Evolutionary conservation across 345 rosid genomes (phyloP).

Genomic region (Corchorus olitorius): DNA sequence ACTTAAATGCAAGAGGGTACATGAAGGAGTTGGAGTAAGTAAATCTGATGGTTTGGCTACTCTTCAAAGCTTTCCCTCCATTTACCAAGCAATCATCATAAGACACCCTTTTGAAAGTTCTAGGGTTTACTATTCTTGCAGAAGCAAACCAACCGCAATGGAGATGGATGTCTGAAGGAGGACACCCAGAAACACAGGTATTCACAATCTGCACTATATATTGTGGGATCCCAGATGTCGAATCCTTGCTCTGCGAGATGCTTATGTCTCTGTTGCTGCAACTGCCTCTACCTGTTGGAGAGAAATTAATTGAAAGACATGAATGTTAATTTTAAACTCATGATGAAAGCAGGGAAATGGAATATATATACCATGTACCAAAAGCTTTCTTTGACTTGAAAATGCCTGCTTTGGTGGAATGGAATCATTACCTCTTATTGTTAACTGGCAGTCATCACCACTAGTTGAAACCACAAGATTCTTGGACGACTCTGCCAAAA

Average conservation of each 20-base stretch:
- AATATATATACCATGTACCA: conserved; percentile 36
- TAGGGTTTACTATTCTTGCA: conserved; percentile 51
- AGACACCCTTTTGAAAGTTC: conserved; percentile 49
- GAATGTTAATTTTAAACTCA: background rate
- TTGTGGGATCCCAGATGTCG: conserved; percentile 53
- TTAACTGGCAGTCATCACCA: conserved; percentile 21
- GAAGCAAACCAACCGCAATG: conserved; percentile 68
- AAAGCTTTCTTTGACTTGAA: conserved; percentile 36
- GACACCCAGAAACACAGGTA: conserved; percentile 48
- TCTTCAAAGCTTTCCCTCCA: conserved; percentile 45
- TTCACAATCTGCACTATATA: conserved; percentile 57
- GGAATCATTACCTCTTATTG: background rate
- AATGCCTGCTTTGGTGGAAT: conserved; percentile 3
- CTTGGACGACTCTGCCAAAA: conserved; percentile 20
- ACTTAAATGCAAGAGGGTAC: conserved; percentile 49
- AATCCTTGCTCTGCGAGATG: conserved; percentile 53
- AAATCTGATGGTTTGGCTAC: conserved; percentile 48
- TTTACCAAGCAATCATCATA: conserved; percentile 64
- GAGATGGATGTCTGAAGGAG: conserved; percentile 49
- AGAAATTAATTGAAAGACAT: background rate
- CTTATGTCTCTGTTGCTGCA: conserved; percentile 51
- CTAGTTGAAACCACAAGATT: conserved; percentile 15
- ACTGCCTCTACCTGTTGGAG: conserved; percentile 26
- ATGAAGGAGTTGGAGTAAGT: conserved; percentile 61
- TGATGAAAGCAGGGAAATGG: background rate